These are phyloP conservation scores for Graphiopsis chlorocephala DNA, from an alignment of 2,329 filamentous ascomycete species.

Conservation along the genomic window DNA sequence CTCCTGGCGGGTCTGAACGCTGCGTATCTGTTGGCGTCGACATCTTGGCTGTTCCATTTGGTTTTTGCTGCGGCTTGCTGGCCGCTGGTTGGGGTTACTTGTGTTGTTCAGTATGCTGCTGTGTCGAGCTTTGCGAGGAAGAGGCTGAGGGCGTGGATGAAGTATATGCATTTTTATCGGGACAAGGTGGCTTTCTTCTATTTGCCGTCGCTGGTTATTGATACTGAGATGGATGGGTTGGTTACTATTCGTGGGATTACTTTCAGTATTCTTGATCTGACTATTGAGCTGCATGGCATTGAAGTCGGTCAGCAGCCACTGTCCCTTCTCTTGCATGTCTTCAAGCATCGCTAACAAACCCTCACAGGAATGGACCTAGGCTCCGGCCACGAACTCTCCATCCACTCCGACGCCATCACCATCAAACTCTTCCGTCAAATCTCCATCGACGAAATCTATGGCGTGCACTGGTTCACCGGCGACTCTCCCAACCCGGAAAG, in stretches of 20 bases:
- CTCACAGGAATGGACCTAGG: constrained; percentile 47
- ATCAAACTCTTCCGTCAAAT: constrained; percentile 51
- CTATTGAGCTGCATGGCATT: constrained; percentile 51
- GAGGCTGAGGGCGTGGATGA: constrained; percentile 45
- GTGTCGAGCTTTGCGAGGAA: constrained; percentile 40
- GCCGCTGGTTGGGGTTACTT: constrained; percentile 41
- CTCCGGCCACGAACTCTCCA: constrained; percentile 43
- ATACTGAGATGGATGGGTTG: constrained; percentile 52
- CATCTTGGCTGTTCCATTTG: constrained; percentile 44
- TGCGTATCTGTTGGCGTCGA: constrained; percentile 2
- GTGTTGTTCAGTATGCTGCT: constrained; percentile 47
- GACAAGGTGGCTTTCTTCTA: constrained; percentile 52
- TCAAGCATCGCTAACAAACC: constrained; percentile 37
- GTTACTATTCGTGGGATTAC: constrained; percentile 54
- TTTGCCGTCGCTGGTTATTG: constrained; percentile 53
- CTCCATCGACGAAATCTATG: constrained; percentile 53
- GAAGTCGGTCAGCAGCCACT: constrained; percentile 44
- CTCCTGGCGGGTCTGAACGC: constrained; percentile 48
- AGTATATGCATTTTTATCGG: constrained; percentile 49
- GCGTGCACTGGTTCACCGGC: constrained; percentile 50
- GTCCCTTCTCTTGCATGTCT: background rate
- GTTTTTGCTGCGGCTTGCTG: constrained; percentile 47
- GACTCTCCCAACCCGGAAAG: background rate
- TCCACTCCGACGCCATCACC: constrained; percentile 49
- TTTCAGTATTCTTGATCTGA: constrained; percentile 50